These are phyloP conservation scores for Moringa oleifera DNA, from an alignment of 345 rosid species.

Conservation along the genomic window DNA sequence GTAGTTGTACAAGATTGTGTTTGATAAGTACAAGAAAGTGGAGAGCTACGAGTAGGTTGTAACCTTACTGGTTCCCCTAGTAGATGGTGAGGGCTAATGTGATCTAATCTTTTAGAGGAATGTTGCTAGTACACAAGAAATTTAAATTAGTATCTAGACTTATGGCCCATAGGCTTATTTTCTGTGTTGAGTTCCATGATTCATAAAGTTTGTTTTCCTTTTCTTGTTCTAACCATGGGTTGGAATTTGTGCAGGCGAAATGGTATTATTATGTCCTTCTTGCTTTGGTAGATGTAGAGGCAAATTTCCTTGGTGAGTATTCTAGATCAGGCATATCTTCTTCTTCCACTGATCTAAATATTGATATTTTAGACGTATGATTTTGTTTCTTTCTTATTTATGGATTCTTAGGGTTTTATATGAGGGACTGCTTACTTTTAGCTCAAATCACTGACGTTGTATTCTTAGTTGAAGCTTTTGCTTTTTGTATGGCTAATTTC, in stretches of 20 bases:
- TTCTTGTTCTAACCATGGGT: constrained; percentile 1
- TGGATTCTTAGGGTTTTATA: not conserved
- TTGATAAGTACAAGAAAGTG: no score
- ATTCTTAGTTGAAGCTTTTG: not conserved
- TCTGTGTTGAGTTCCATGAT: not conserved
- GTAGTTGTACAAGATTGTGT: no score
- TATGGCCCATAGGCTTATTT: no score
- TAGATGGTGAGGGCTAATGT: not conserved
- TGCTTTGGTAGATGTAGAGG: constrained; percentile 79
- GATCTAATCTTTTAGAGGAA: not conserved
- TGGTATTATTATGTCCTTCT: constrained; percentile 80
- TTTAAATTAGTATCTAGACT: no score
- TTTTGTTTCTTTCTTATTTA: not conserved
- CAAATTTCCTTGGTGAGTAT: constrained; percentile 79
- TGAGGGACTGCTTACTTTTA: not conserved
- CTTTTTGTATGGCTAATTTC: not conserved
- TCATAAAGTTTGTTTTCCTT: constrained; percentile 2
- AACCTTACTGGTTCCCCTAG: no score
- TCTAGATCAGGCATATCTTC: not conserved
- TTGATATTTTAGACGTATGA: not conserved
- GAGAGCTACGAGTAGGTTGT: no score
- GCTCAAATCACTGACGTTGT: no score
- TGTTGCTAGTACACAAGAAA: no score
- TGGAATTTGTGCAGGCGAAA: constrained; percentile 57
- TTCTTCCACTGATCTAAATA: not conserved